Base-by-base conservation (phyloP, 2,329 filamentous ascomycete genomes). In the Fusarium papillatum region DNA sequence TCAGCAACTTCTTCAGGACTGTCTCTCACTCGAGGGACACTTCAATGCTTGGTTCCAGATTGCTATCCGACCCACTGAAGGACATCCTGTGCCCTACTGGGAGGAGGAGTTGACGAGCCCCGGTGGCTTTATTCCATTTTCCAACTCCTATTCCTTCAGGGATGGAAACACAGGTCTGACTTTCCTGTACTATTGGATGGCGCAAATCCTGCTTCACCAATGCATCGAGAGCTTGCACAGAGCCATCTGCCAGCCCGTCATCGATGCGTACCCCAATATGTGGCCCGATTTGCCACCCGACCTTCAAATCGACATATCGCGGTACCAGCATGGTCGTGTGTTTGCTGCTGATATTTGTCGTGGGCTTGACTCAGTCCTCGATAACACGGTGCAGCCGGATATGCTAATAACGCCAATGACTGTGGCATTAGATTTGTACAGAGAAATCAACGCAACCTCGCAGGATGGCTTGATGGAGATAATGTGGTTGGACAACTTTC, bases 111-210 rank as follows among this genome's bases (percentile, higher is more conserved):
- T 81, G 14, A 74, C 76, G 36, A 78, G 81, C 57, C 68, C 80
- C 17, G 75, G 80, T 29, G 80, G 78, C 41, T 75, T 79, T 68
- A 80, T 87, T 24, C 87, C 88, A 1, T 90, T 90, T 73, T 78
- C 83, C 16, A 85, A 86, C 50, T 80, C 82, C 3, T 87, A 87
- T 71, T 82, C 81, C 14, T 90, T 91, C 78, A 83, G 81, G 34
- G 85, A 88, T 75, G 78, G 83, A 22, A 75, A 83, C 16, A 84
- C 86, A 1, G 87, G 89, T 1, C 74, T 90, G 38, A 84, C 84
- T 57, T 86, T 90, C 72, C 80, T 90, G 16, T 88, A 89, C 77
- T 90, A 90, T 79, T 91, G 89, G 89, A 85, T 88, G 71, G 80
- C 86, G 1, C 85, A 89, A 57, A 82, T 90, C 34, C 74, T 87